A percentile compares a stretch with the other conserved stretches of the same genome.
Conservation (phyloP, 495 filamentous ascomycete genomes). For the Penicillium silybi region DNA sequence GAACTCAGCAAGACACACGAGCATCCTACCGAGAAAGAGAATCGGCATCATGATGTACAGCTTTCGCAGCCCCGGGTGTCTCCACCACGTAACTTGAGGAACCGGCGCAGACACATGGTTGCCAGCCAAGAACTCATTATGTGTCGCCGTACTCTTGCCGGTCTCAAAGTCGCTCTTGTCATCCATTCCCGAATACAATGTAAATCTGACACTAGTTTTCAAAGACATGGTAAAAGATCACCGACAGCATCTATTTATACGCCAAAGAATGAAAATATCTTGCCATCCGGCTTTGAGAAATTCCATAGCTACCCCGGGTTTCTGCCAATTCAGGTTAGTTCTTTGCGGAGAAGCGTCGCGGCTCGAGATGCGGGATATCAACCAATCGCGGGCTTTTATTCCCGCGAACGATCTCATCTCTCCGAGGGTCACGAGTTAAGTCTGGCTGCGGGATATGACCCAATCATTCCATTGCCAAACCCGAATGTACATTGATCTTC, state of each 20-base stretch:
- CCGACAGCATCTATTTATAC: slow-evolving; percentile 4
- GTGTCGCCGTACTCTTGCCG: not conserved
- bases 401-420: not conserved
- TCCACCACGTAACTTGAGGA: slow-evolving; percentile 27
- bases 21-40: slow-evolving; percentile 19
- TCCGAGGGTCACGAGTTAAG: not conserved
- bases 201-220: too few species aligned
- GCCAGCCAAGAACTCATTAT: not conserved
- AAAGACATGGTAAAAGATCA: too few species aligned
- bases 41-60: slow-evolving; percentile 36
- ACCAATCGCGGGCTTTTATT: slow-evolving; percentile 1
- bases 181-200: not conserved
- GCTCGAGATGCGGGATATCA: slow-evolving; percentile 5
- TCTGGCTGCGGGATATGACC: not conserved
- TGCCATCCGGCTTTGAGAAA: not conserved
- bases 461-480: not conserved
- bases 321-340: slow-evolving; percentile 3
- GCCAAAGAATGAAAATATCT: not conserved
- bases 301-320: slow-evolving; percentile 6
- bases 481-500: not conserved
- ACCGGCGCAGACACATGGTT: not conserved
- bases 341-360: slow-evolving; percentile 3
- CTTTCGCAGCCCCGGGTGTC: slow-evolving; percentile 23
- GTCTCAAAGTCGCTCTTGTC: not conserved
- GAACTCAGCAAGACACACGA: not conserved